Percentiles rank a stretch among this genome's conserved stretches.
These are phyloP conservation scores for Aureobasidium sp. DNA, from an alignment of 2,329 filamentous ascomycete genomes.

Conservation along the genomic window DNA sequence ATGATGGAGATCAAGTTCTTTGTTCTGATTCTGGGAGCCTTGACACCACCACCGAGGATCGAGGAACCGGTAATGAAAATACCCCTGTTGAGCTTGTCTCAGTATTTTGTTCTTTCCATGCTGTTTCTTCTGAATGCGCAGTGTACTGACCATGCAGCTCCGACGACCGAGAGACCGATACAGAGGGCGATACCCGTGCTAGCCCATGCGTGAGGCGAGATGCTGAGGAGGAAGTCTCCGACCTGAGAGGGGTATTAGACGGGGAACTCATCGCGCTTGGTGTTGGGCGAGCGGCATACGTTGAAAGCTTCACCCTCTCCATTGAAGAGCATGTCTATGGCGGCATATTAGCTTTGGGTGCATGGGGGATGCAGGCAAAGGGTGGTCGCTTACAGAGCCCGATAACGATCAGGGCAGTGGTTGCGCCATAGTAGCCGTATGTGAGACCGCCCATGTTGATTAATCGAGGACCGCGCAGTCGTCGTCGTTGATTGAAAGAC, in stretches of 20 bases:
- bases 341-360: conserved; percentile 19
- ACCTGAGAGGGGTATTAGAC: conserved; percentile 44
- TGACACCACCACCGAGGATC: conserved; percentile 93
- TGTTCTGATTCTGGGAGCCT: conserved; percentile 92
- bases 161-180: conserved; percentile 92
- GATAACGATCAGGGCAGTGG: conserved; percentile 26
- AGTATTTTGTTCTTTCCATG: background rate
- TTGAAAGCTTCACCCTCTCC: conserved; percentile 95
- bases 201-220: conserved; percentile 93
- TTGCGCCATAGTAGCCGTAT: conserved; percentile 29
- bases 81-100: conserved; percentile 54
- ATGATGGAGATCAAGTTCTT: conserved; percentile 99
- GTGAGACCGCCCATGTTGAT: conserved; percentile 24
- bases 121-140: background rate
- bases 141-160: conserved; percentile 78
- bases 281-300: conserved; percentile 44
- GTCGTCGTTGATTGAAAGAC: background rate
- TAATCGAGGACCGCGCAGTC: background rate
- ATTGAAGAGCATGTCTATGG: conserved; percentile 93
- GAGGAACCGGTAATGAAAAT: conserved; percentile 98
- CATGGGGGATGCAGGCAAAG: background rate
- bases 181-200: conserved; percentile 84
- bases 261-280: too few species aligned
- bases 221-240: conserved; percentile 85
- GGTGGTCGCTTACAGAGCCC: conserved; percentile 27